Base-by-base conservation (phyloP, 306 rosid genomes). In the Luffa aegyptiaca region DNA sequence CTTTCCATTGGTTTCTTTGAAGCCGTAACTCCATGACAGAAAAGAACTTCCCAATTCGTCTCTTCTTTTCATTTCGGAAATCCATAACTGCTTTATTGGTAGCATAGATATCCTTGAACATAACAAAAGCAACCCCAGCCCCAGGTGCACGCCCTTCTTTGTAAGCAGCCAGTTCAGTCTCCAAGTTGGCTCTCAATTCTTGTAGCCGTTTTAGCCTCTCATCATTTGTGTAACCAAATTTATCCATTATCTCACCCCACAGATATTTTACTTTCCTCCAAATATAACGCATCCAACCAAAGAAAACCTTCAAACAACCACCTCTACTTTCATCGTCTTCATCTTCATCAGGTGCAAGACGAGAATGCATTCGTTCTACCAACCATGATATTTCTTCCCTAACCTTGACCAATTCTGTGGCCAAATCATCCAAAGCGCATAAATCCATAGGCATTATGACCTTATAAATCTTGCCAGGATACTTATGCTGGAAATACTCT, bases 1-100 rank as follows among this genome's bases (percentile, higher is more conserved):
- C 99, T 86, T 95, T 93, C 99, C 99, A 95, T 71, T 95, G 96
- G 87, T 89, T 95, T 84, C 97, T 90, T 77, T 86, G 83, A 39
- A 95, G 82, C 17, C 98, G 91, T 76, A 93, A 78, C 82, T 95
- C 99, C 89, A 82, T 36, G 3, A 95, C 85, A 5, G 97, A 95
- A 79, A 93, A 95, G 83, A 95, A 95, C 85, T 88, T 89, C 78
- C 99, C 97, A 79, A 90, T 86, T 75, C 93, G 84, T 83, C 87
- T 92, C 88, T 84, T 84, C 86, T 87, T 93, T 82, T 95, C 99
- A 21, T 93, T 92, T 83, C 81, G 90, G 80, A 95, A 95, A 85
- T 95, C 99, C 88, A 90, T 90, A 81, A 95, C 97, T 3, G 99
- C 97, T 88, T 93, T 95, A 79, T 95, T 95, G 11, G 97, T 88